Evolutionary conservation across 2,329 filamentous ascomycete species (phyloP).

Genomic region (Xylariomycetidae sp.): DNA sequence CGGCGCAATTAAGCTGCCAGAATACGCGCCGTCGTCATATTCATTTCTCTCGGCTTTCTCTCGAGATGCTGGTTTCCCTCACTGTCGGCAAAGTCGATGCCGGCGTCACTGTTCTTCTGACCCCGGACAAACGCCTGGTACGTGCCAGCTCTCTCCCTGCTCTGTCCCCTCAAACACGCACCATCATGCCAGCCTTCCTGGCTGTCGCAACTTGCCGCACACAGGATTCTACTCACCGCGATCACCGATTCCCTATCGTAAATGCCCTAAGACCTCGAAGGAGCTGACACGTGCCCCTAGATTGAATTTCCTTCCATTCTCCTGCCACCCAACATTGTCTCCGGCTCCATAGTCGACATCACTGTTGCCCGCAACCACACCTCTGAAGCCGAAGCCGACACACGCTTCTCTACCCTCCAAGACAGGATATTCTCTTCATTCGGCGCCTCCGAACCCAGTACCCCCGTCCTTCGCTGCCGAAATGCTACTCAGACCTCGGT

Average conservation of each 20-base stretch:
- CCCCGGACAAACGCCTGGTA: constrained; percentile 94
- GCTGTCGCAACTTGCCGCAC: constrained; percentile 15
- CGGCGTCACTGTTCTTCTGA: constrained; percentile 93
- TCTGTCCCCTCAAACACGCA: constrained; percentile 1
- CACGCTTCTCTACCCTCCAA: constrained; percentile 80
- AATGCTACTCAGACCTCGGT: constrained; percentile 99
- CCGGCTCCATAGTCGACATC: constrained; percentile 96
- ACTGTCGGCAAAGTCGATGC: constrained; percentile 99
- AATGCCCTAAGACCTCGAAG: constrained; percentile 15
- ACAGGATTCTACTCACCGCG: no score
- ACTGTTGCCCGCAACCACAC: constrained; percentile 81
- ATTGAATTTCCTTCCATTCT: constrained; percentile 99
- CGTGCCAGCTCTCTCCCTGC: constrained; percentile 27
- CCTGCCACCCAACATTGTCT: constrained; percentile 89
- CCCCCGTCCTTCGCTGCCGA: constrained; percentile 80
- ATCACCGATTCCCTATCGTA: constrained; percentile 2
- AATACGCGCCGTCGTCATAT: no score
- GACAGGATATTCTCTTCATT: constrained; percentile 83
- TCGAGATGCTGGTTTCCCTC: constrained; percentile 86
- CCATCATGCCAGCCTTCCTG: background rate
- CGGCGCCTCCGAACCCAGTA: constrained; percentile 70
- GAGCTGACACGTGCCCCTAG: constrained; percentile 42
- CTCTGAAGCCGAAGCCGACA: constrained; percentile 71
- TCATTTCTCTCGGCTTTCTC: no score
- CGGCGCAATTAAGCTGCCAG: no score